These are phyloP conservation scores for Rasamsonia emersonii DNA, from an alignment of 2,329 filamentous ascomycete genomes.

Conservation along the genomic window DNA sequence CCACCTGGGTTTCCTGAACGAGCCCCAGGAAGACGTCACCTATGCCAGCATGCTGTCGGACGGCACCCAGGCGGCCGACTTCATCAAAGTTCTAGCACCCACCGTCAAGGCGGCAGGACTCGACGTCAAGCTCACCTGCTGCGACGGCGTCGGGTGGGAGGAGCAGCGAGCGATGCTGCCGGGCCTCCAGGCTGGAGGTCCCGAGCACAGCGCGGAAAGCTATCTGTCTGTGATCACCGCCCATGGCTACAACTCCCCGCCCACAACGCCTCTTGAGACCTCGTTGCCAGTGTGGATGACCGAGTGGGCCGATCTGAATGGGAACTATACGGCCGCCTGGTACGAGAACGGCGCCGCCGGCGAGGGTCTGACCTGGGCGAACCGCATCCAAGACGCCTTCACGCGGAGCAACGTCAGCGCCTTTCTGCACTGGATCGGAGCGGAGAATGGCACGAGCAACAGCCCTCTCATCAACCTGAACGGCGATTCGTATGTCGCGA, in stretches of 20 bases:
- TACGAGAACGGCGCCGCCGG: slow-evolving; percentile 38
- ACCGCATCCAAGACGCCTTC: slow-evolving; percentile 44
- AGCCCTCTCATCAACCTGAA: slow-evolving; percentile 29
- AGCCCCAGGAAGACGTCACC: slow-evolving; percentile 31
- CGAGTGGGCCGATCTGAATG: slow-evolving; percentile 42
- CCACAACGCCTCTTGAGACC: slow-evolving; percentile 34
- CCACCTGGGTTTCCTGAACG: slow-evolving; percentile 39
- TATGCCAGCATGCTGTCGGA: slow-evolving; percentile 43
- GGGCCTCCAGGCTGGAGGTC: slow-evolving; percentile 23
- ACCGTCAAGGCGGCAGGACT: slow-evolving; percentile 30
- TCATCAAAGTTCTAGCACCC: slow-evolving; percentile 41
- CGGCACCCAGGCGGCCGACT: slow-evolving; percentile 42
- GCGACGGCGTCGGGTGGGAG: slow-evolving; percentile 37
- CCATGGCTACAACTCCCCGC: slow-evolving; percentile 36
- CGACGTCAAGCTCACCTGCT: slow-evolving; percentile 35
- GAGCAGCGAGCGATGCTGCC: slow-evolving; percentile 30
- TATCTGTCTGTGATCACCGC: slow-evolving; percentile 34
- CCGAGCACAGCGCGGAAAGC: slow-evolving; percentile 20
- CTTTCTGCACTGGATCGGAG: slow-evolving; percentile 50
- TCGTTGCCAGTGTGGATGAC: slow-evolving; percentile 43
- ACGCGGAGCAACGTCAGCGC: slow-evolving; percentile 42
- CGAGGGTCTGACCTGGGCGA: slow-evolving; percentile 50
- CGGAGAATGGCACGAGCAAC: slow-evolving; percentile 31
- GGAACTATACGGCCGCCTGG: slow-evolving; percentile 39
- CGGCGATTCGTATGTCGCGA: slow-evolving; percentile 23